A percentile compares a stretch with the other conserved stretches of the same genome.
phyloP scores from a whole-genome alignment of 1,284 basidiomycete species.

The Ceratobasidium sp. region DNA sequence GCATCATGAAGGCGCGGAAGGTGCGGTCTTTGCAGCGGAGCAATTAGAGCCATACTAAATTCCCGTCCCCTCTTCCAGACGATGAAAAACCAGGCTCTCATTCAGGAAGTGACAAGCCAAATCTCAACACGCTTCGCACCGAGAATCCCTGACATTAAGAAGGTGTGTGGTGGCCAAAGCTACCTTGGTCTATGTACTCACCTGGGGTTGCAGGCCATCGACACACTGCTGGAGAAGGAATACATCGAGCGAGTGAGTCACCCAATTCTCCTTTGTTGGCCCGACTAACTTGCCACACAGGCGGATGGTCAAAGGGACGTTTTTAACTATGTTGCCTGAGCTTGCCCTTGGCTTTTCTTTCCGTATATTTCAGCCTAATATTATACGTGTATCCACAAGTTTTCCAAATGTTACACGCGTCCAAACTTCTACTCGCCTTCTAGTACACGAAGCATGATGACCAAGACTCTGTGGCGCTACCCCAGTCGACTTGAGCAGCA shows the following conservation, averaged over 20 bases:
- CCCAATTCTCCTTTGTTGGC: neutral
- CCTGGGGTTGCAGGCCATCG: conserved; percentile 79
- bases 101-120: conserved; percentile 94
- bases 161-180: conserved; percentile 62
- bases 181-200: conserved; percentile 16
- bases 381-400: conserved; percentile 29
- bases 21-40: conserved; percentile 50
- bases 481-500: neutral
- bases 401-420: conserved; percentile 18
- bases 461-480: conserved; percentile 3
- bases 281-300: conserved; percentile 26
- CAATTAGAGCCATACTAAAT: neutral
- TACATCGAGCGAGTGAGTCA: conserved; percentile 85
- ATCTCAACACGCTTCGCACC: conserved; percentile 91
- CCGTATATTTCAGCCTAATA: neutral
- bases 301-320: conserved; percentile 55
- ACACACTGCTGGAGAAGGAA: conserved; percentile 96
- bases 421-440: neutral
- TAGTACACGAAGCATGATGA: neutral
- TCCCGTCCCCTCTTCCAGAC: conserved; percentile 65
- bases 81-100: conserved; percentile 95
- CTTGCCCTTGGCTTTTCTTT: neutral
- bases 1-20: conserved; percentile 97
- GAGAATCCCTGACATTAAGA: conserved; percentile 92
- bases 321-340: conserved; percentile 55